Conservation (phyloP, 352 stramenopile genomes). For the Globisporangium cystogenes region DNA sequence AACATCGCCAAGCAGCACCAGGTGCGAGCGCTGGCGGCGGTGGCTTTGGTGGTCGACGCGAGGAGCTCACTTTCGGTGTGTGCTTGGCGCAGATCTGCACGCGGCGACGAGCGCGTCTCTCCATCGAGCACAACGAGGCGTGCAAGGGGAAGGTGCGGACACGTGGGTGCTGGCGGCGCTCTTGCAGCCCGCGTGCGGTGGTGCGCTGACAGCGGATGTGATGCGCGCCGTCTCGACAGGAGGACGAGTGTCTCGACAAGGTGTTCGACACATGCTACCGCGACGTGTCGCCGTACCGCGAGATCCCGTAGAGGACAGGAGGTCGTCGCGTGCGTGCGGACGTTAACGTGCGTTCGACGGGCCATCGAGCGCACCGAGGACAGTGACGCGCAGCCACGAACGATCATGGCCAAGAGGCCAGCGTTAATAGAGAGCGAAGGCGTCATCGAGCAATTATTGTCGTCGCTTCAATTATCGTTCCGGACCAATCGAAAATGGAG, state of each 20-base stretch:
- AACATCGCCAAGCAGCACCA: constrained; percentile 88
- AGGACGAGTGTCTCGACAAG: constrained; percentile 82
- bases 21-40: constrained; percentile 24
- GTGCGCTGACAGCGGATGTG: not conserved
- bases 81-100: constrained; percentile 63
- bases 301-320: constrained; percentile 55
- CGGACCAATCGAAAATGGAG: not conserved
- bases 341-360: not conserved
- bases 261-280: constrained; percentile 84
- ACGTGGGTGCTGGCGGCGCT: not conserved
- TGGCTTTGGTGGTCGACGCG: not conserved
- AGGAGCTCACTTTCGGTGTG: not conserved
- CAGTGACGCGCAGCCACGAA: not conserved
- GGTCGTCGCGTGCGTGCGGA: not conserved
- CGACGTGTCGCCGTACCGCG: constrained; percentile 73
- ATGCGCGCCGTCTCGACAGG: constrained; percentile 19
- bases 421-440: no score
- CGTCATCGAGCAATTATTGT: no score
- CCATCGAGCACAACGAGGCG: constrained; percentile 61
- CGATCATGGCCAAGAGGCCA: no score
- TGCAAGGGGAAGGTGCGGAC: constrained; percentile 68
- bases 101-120: constrained; percentile 83
- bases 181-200: not conserved
- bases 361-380: not conserved
- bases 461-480: no score